phyloP scores from a whole-genome alignment of 768 basidiomycete genomes.

The Leccinellum luteum region DNA sequence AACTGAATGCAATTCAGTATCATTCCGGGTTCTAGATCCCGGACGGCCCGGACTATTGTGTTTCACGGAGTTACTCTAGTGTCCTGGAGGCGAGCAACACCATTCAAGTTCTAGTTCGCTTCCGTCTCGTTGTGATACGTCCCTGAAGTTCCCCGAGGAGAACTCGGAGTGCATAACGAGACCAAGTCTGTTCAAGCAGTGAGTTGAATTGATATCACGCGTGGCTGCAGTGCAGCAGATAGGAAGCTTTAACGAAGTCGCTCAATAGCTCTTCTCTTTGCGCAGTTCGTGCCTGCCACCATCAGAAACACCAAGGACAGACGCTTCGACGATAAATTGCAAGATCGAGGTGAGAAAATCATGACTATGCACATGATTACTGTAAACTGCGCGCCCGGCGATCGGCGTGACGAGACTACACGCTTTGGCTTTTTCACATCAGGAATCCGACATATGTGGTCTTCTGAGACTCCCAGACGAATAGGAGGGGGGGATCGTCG shows the following conservation, averaged over 20 bases:
- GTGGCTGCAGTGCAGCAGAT: not conserved
- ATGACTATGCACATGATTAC: not conserved
- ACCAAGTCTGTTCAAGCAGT: not conserved
- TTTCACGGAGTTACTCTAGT: not conserved
- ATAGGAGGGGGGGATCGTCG: not conserved
- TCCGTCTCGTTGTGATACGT: not conserved
- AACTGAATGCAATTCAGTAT: not conserved
- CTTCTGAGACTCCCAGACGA: not conserved
- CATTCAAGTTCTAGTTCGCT: not conserved
- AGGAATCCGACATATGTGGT: not conserved
- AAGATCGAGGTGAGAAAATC: not conserved
- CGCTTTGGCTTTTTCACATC: not conserved
- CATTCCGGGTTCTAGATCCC: not conserved
- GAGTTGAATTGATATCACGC: not conserved
- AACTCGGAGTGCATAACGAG: not conserved
- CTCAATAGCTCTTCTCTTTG: not conserved
- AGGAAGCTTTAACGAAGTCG: not conserved
- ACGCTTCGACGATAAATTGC: not conserved
- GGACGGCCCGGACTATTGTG: not conserved
- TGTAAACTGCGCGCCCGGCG: not conserved
- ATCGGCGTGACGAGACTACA: not conserved
- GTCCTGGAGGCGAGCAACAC: not conserved
- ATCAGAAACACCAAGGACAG: not conserved
- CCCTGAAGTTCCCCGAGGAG: conserved; percentile 7
- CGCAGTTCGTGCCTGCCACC: not conserved